Evolutionary conservation across 805 yeast species (phyloP), one percentile per base, ranked within the genome.

Genomic region (Lipomyces lipofer): DNA sequence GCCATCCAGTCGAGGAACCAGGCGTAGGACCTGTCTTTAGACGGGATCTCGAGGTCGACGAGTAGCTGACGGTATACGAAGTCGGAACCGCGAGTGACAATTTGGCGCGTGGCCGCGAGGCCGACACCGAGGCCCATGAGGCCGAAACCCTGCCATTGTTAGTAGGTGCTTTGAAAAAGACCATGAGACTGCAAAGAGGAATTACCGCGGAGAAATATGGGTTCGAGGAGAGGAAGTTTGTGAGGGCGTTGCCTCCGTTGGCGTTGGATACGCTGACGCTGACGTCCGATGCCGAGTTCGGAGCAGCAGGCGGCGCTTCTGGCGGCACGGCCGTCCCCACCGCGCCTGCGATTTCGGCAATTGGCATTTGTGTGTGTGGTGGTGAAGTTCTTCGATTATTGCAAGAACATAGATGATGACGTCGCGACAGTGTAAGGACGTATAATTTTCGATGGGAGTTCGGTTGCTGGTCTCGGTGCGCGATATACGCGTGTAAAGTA

Each of bases 1-100:
- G 67, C 63, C 96, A 94, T 90, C 98, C 98, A 94, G 59, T 88
- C 94, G 47, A 94, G 75, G 65, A 94, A 91, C 98, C 99, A 94
- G 59, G 83, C 77, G 69, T 92, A 94, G 29, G 96, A 86, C 67
- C 90, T 90, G 69, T 94, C 99, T 69, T 87, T 88, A 21, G 92
- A 85, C 42, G 96, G 90, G 33, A 94, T 90, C 66, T 94, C 99
- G 52, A 94, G 75, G 70, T 94, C 98, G 25, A 90, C 96, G 28
- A 94, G 73, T 74, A 94, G 69, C 65, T 88, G 91, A 38, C 96
- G 79, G 68, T 91, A 88, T 5, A 88, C 68, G 42, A 94, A 78
- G 1, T 82, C 75, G 1, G 92, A 81, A 1, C 82, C 73, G 47
- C 84, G 78, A 42, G 80, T 75, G 1, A 85, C 70, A 1, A 88